Evolutionary conservation across 2,329 filamentous ascomycete species (phyloP), one percentile per base, ranked within the genome.

Genomic region (Colletotrichum sp.): DNA sequence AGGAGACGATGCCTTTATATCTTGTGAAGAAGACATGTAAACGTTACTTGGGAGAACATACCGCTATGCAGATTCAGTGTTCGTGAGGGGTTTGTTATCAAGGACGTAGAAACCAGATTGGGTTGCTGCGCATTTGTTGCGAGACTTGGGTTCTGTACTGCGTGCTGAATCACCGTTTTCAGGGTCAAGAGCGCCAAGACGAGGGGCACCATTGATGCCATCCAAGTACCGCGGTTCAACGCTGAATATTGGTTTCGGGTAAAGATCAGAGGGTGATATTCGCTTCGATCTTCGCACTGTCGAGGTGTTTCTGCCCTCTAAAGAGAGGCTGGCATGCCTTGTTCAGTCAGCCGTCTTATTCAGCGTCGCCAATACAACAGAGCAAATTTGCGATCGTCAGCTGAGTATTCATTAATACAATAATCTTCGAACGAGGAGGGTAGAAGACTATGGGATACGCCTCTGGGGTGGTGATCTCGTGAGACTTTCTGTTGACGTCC

Each of bases 21-120:
- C 44, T 21, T 21, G 3, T 3, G 1, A 4, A 7, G 44, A 7
- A 21, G 10, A 5, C 44, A 4, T 13, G 6, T 7, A 0, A 1
- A 13, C 2, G 0, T 49, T 8, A 2, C 9, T 21, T 21, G 6
- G 0, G 44, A 49, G 9, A 4, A 21, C 0, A 49, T 7, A 49
- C 6, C 21, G 1, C 39, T 9, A 21, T 6, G n/a, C n/a, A n/a
- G 39, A 12, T 49, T 4, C 5, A n/a, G 18, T 21, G 18, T 21
- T 9, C 3, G 10, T 4, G 2, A 2, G 18, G 18, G 18, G 8
- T 6, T n/a, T 12, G n/a, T 49, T 12, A n/a, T n/a, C 39, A 18
- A n/a, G 8, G 39, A 49, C 9, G 36, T 9, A 5, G 39, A 44
- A 18, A 44, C 9, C 16, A 44, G 36, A 9, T 10, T 16, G 16